Evolutionary conservation across 75 land plant species (phyloP), one percentile per base, ranked within the genome.

Genomic region (Larix kaempferi): DNA sequence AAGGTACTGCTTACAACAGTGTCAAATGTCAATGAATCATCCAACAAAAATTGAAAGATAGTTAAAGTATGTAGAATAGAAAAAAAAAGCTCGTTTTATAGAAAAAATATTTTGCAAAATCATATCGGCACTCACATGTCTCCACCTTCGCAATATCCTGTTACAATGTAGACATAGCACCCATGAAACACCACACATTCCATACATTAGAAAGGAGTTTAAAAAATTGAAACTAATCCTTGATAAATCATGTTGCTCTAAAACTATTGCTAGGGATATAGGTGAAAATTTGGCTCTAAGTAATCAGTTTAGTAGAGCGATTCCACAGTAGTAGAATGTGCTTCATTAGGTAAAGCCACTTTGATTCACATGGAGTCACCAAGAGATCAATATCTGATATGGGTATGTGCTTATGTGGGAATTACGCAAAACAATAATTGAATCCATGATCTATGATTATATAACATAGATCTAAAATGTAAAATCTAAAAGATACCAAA

Each of bases 71-170:
- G 6, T 11, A 25, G 37, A 56, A 74, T 2, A 23, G 35, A 44
- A 74, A 60, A 60, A 16, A 60, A 60, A 60, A 21, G n/a, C 2
- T 21, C 1, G 23, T 54, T 74, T 26, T 26, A 25, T 74, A 72
- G 4, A 23, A 11, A 72, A 22, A 49, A 29, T 26, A 73, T 25
- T 55, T 27, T 22, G 29, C 77, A 78, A 78, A 69, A 75, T 69
- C 25, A 22, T 57, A n/a, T 15, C 14, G 5, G 13, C 29, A 82
- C 94, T 90, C 87, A 94, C 97, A 94, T 94, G 86, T 88, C 88
- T 80, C 94, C 97, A 23, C 94, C 97, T 85, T 92, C 94, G 77
- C 92, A 91, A 74, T 88, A 90, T 66, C 79, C 73, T 56, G 92
- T 92, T 59, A 94, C 92, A 77, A 94, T 90, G 87, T 89, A 92